A percentile compares a stretch with the other conserved stretches of the same genome.
phyloP scores from a whole-genome alignment of 495 filamentous ascomycete genomes.

The Hypoxylon fuscum region DNA sequence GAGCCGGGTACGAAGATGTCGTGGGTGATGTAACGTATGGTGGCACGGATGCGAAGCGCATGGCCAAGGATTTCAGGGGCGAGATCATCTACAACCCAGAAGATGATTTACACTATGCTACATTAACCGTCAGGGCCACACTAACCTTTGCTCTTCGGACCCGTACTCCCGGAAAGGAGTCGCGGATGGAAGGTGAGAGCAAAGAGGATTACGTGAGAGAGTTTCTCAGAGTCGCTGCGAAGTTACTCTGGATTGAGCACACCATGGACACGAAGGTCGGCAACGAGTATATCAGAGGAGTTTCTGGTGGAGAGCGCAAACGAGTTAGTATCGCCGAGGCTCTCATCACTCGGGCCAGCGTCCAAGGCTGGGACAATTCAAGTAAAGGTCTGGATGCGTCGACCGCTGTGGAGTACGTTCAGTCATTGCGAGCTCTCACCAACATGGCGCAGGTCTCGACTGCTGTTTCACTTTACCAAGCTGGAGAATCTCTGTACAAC shows the following conservation, averaged over 20 bases:
- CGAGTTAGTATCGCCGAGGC: constrained; percentile 66
- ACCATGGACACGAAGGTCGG: constrained; percentile 86
- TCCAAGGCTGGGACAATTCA: constrained; percentile 62
- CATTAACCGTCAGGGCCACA: constrained; percentile 74
- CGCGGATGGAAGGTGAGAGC: constrained; percentile 66
- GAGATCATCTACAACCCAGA: constrained; percentile 72
- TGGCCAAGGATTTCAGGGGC: constrained; percentile 51
- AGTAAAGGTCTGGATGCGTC: constrained; percentile 60
- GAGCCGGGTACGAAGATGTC: constrained; percentile 69
- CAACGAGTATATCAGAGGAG: constrained; percentile 80
- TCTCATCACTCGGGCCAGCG: constrained; percentile 47
- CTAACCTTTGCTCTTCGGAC: constrained; percentile 75
- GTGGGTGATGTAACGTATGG: constrained; percentile 72
- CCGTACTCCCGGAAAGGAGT: constrained; percentile 70
- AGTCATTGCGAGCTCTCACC: constrained; percentile 60
- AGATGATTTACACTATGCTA: constrained; percentile 80
- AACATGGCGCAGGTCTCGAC: constrained; percentile 64
- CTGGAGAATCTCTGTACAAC: constrained; percentile 71
- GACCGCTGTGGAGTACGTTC: constrained; percentile 58
- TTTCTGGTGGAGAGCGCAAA: constrained; percentile 69
- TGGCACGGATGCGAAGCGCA: constrained; percentile 62
- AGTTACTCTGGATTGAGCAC: constrained; percentile 79
- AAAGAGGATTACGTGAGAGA: constrained; percentile 69
- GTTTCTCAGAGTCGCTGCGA: constrained; percentile 73
- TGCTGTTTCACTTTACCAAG: constrained; percentile 76